These are phyloP conservation scores for Letharia columbiana DNA, from an alignment of 495 filamentous ascomycete species.

Conservation along the genomic window DNA sequence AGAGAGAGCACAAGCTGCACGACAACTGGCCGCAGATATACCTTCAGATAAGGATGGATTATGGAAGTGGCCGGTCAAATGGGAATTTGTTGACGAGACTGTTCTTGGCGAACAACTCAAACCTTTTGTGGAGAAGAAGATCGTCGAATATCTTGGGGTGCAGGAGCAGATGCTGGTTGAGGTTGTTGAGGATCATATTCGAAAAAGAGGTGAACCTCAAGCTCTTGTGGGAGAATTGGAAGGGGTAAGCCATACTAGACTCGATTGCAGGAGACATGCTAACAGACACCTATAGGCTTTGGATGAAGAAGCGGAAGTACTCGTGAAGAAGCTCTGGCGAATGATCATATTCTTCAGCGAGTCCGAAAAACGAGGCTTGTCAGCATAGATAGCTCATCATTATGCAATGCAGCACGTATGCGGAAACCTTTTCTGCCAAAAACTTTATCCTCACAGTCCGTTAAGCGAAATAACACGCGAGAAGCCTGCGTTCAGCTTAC, in stretches of 20 bases:
- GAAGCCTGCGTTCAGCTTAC: neutral
- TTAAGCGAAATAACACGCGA: neutral
- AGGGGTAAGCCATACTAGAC: conserved; percentile 50
- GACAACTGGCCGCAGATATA: conserved; percentile 80
- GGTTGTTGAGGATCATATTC: conserved; percentile 79
- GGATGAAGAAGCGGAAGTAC: conserved; percentile 87
- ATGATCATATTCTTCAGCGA: conserved; percentile 99
- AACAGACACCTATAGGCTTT: conserved; percentile 53
- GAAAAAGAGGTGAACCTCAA: conserved; percentile 64
- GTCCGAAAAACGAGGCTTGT: conserved; percentile 82
- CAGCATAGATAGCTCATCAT: conserved; percentile 31
- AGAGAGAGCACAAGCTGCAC: conserved; percentile 69
- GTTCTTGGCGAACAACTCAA: conserved; percentile 80
- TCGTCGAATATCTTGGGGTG: conserved; percentile 90
- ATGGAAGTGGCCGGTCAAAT: conserved; percentile 87
- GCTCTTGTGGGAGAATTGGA: conserved; percentile 77
- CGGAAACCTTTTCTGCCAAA: neutral
- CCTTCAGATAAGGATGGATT: conserved; percentile 78
- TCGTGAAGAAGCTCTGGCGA: conserved; percentile 95
- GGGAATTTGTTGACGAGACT: conserved; percentile 84
- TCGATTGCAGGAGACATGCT: conserved; percentile 26
- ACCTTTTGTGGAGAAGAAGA: conserved; percentile 96
- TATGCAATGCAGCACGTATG: neutral
- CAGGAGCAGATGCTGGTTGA: conserved; percentile 95
- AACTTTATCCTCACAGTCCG: neutral